phyloP scores from a whole-genome alignment of 2,329 filamentous ascomycete species.

The Microdochium trichocladiopsis region DNA sequence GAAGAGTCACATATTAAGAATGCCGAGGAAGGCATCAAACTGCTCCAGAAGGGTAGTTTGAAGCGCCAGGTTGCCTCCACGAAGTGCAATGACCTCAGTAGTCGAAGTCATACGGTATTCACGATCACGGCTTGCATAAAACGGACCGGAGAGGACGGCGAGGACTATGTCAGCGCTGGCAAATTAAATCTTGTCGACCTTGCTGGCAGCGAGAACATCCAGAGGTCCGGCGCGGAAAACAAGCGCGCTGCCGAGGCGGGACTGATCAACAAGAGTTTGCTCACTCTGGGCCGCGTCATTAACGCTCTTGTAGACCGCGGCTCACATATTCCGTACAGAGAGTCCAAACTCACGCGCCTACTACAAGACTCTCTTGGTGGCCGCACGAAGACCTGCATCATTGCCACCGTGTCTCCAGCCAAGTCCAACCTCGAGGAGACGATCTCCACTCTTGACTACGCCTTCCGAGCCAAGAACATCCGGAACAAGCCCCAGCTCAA shows the following conservation, averaged over 20 bases:
- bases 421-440: slow-evolving; percentile 96
- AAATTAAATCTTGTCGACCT: slow-evolving; percentile 96
- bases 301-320: slow-evolving; percentile 90
- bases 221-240: slow-evolving; percentile 94
- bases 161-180: slow-evolving; percentile 83
- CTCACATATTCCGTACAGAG: slow-evolving; percentile 82
- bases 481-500: slow-evolving; percentile 97
- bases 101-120: slow-evolving; percentile 94
- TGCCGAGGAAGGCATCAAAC: slow-evolving; percentile 77
- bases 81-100: slow-evolving; percentile 98
- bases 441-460: slow-evolving; percentile 95
- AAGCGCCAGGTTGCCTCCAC: slow-evolving; percentile 97
- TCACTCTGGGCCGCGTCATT: slow-evolving; percentile 93
- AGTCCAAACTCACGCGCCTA: slow-evolving; percentile 91
- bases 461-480: slow-evolving; percentile 97
- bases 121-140: slow-evolving; percentile 92
- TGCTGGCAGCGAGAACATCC: slow-evolving; percentile 96
- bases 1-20: slow-evolving; percentile 90
- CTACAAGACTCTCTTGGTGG: slow-evolving; percentile 96
- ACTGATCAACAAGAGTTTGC: slow-evolving; percentile 93
- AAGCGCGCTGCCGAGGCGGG: slow-evolving; percentile 94
- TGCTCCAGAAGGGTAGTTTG: slow-evolving; percentile 82
- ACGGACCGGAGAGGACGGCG: slow-evolving; percentile 70
- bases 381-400: slow-evolving; percentile 96
- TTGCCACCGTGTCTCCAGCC: slow-evolving; percentile 90